Evolutionary conservation across 257 asterid genomes (phyloP).

Genomic region (Eucommia ulmoides): DNA sequence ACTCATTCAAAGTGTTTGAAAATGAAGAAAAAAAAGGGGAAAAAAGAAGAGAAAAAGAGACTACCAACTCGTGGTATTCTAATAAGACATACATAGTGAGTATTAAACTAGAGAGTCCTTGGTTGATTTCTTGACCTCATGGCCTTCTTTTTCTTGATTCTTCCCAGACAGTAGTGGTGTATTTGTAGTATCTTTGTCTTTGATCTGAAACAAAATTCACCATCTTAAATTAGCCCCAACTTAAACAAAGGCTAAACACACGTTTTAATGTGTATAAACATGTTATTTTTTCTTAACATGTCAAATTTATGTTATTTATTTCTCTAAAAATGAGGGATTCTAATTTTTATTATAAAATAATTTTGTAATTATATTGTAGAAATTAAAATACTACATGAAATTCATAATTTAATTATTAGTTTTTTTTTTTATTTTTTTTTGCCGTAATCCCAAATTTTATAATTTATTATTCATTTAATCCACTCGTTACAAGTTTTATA

Average conservation of each 20-base stretch:
- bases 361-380: neutral
- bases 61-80: too few species aligned
- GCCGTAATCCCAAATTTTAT: too few species aligned
- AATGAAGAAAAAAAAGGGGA: too few species aligned
- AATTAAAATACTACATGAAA: neutral
- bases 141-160: slow-evolving; percentile 43
- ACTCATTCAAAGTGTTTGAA: too few species aligned
- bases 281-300: too few species aligned
- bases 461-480: too few species aligned
- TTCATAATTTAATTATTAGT: too few species aligned
- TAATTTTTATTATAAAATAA: neutral
- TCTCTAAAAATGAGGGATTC: neutral
- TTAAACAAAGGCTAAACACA: neutral
- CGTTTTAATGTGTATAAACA: neutral
- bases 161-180: slow-evolving; percentile 38
- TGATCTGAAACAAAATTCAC: slow-evolving; percentile 23
- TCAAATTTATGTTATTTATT: too few species aligned
- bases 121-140: slow-evolving; percentile 17
- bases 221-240: neutral
- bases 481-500: too few species aligned
- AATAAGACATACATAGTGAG: too few species aligned
- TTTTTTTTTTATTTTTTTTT: too few species aligned
- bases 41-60: too few species aligned
- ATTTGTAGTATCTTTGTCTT: slow-evolving; percentile 53
- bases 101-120: slow-evolving; percentile 34